Conservation (phyloP, 2,329 filamentous ascomycete genomes). For the Chaetomium sp. region DNA sequence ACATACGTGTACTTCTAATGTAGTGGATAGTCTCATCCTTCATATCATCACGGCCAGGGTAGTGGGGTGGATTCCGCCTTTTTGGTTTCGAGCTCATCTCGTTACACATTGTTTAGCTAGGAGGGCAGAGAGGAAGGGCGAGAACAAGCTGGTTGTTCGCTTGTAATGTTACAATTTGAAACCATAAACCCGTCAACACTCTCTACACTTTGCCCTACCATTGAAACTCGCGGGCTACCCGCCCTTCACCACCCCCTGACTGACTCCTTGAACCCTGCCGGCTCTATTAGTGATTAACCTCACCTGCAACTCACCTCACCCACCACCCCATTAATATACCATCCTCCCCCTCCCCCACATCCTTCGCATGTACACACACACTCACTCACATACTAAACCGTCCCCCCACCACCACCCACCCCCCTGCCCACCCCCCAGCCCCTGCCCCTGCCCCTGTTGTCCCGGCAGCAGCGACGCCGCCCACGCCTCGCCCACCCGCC, state of each 20-base stretch:
- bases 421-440: neutral
- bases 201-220: neutral
- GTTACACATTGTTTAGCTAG: neutral
- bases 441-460: too few species aligned
- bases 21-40: neutral
- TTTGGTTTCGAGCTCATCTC: neutral
- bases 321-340: neutral
- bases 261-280: neutral
- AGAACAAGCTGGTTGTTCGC: neutral
- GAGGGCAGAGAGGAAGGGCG: neutral
- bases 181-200: neutral
- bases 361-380: neutral
- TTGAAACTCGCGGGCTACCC: neutral
- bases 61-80: neutral
- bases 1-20: conserved; percentile 3
- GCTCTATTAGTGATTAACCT: neutral
- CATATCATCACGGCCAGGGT: neutral
- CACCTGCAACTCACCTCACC: neutral
- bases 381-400: conserved; percentile 10
- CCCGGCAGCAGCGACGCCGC: neutral
- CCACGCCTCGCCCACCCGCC: neutral
- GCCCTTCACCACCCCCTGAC: neutral
- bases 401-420: neutral
- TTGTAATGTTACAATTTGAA: neutral
- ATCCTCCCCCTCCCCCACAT: too few species aligned